phyloP scores from a whole-genome alignment of 2,329 filamentous ascomycete genomes.

The Calonectria pteridis region DNA sequence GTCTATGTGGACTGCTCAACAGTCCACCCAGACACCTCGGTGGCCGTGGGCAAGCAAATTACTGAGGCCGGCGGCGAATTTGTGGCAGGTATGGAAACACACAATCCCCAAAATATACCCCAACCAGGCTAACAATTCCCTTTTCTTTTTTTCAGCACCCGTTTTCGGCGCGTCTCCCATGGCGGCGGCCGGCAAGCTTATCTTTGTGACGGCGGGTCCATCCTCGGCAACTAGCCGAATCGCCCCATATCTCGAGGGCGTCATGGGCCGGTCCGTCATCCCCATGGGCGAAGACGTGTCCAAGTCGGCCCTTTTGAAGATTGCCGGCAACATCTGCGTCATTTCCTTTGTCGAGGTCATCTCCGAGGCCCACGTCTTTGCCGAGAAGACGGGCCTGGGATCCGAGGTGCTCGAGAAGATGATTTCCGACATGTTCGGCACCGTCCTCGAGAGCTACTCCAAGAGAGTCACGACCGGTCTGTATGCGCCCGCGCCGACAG shows the following conservation, averaged over 20 bases:
- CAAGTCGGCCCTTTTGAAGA: slow-evolving; percentile 56
- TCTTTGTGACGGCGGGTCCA: slow-evolving; percentile 56
- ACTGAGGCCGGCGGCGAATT: slow-evolving; percentile 22
- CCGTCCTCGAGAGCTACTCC: slow-evolving; percentile 43
- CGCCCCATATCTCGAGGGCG: slow-evolving; percentile 54
- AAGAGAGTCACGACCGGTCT: slow-evolving; percentile 44
- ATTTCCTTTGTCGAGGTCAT: slow-evolving; percentile 43
- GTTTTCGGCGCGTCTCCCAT: slow-evolving; percentile 58
- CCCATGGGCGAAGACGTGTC: slow-evolving; percentile 56
- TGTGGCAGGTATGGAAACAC: slow-evolving; percentile 22
- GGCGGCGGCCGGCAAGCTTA: slow-evolving; percentile 56
- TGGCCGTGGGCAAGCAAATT: slow-evolving; percentile 46
- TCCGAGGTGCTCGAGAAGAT: slow-evolving; percentile 42
- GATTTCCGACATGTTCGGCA: slow-evolving; percentile 46
- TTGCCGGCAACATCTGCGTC: slow-evolving; percentile 55
- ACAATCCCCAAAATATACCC: too few species aligned
- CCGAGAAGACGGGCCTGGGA: slow-evolving; percentile 46
- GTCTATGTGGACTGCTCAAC: slow-evolving; percentile 43
- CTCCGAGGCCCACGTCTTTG: slow-evolving; percentile 47
- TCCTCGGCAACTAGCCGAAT: slow-evolving; percentile 47
- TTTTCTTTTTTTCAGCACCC: slow-evolving; percentile 41
- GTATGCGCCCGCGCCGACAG: slow-evolving; percentile 36
- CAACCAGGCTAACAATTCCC: not conserved
- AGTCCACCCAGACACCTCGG: slow-evolving; percentile 43
- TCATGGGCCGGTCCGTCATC: slow-evolving; percentile 55